phyloP scores from a whole-genome alignment of 805 yeast genomes.

The Ogataea parapolymorpha region DNA sequence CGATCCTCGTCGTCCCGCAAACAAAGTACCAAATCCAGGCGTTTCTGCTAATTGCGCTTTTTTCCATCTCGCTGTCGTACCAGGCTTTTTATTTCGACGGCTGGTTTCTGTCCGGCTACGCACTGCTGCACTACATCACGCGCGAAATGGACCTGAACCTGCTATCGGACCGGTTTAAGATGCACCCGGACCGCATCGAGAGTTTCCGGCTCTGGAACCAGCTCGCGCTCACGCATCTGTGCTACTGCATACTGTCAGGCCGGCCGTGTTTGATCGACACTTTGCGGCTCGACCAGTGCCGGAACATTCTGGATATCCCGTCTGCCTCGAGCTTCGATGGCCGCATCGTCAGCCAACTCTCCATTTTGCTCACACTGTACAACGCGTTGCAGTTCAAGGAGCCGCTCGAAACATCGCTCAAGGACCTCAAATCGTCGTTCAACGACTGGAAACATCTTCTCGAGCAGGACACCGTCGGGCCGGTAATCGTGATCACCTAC shows the following conservation, averaged over 20 bases:
- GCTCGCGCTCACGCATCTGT: conserved; percentile 58
- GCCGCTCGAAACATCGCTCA: conserved; percentile 19
- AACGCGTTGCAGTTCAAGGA: conserved; percentile 48
- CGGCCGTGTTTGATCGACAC: conserved; percentile 66
- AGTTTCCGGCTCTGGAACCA: conserved; percentile 69
- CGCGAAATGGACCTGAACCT: conserved; percentile 38
- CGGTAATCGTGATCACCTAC: conserved; percentile 18
- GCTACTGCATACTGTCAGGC: conserved; percentile 61
- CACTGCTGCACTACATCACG: conserved; percentile 58
- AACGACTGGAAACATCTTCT: conserved; percentile 28
- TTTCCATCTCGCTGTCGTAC: conserved; percentile 55
- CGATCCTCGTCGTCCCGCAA: conserved; percentile 42
- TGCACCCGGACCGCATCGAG: conserved; percentile 34
- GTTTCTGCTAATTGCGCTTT: conserved; percentile 56
- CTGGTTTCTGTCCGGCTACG: conserved; percentile 65
- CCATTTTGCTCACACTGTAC: conserved; percentile 55
- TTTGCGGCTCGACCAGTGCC: conserved; percentile 54
- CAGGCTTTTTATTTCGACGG: conserved; percentile 56
- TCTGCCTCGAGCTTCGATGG: conserved; percentile 72
- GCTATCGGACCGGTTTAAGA: conserved; percentile 23
- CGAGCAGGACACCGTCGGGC: conserved; percentile 19
- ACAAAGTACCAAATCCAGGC: conserved; percentile 57
- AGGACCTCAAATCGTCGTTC: conserved; percentile 23
- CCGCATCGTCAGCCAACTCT: conserved; percentile 68
- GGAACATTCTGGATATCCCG: conserved; percentile 53